Evolutionary conservation across 1,284 basidiomycete species (phyloP).

Genomic region (Irpex rosettiformis): DNA sequence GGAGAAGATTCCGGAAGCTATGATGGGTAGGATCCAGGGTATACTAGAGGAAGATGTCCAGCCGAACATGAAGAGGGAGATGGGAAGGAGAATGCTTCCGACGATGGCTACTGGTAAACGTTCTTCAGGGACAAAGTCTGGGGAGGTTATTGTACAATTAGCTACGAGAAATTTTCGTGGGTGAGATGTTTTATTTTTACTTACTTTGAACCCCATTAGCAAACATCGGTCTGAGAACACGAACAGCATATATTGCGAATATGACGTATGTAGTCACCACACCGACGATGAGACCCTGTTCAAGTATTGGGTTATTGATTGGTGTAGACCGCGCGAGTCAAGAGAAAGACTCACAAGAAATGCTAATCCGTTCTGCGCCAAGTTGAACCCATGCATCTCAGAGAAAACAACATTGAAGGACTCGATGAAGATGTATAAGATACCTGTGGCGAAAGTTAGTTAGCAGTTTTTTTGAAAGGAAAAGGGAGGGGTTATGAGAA

Average conservation of each 20-base stretch:
- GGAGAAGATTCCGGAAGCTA: constrained; percentile 22
- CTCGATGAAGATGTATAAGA: constrained; percentile 31
- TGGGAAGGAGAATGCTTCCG: constrained; percentile 35
- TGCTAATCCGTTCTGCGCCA: constrained; percentile 39
- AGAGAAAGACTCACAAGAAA: constrained; percentile 40
- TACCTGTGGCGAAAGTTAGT: constrained; percentile 15
- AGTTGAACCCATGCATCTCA: constrained; percentile 30
- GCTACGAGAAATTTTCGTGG: too few relatives aligned
- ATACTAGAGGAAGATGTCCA: constrained; percentile 34
- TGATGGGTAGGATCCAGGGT: constrained; percentile 30
- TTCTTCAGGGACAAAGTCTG: constrained; percentile 37
- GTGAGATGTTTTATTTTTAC: too few relatives aligned
- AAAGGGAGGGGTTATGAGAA: background rate
- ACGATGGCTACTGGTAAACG: constrained; percentile 37
- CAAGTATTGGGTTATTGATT: background rate
- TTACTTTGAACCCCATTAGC: constrained; percentile 8
- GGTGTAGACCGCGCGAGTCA: constrained; percentile 27
- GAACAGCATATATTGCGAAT: constrained; percentile 18
- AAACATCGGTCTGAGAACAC: constrained; percentile 17
- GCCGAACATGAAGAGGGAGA: constrained; percentile 42
- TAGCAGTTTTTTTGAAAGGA: background rate
- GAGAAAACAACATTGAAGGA: constrained; percentile 33
- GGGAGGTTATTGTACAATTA: background rate
- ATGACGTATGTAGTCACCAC: constrained; percentile 4
- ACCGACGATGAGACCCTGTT: constrained; percentile 7